Base-by-base conservation (phyloP, 2,329 filamentous ascomycete species). In the Microdochium bolleyi region DNA sequence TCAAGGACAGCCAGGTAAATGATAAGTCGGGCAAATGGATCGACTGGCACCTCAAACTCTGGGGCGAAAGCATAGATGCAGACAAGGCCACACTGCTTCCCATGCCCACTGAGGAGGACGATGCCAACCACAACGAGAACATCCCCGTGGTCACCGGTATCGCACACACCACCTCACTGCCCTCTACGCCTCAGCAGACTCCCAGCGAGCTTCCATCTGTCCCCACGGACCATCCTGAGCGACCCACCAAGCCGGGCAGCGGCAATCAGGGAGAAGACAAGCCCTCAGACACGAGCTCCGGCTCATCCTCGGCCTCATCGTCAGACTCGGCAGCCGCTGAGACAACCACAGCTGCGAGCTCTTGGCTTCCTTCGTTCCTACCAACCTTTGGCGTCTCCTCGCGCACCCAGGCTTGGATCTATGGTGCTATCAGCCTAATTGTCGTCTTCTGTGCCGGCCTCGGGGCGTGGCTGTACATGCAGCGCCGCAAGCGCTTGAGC, bases 31-130 rank as follows among this genome's bases (percentile, higher is more conserved):
- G 94, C 58, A 84, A 75, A 10, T 95, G 97, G 62, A 78, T 84
- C 49, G 92, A 99, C 71, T 99, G 92, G 90, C 88, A 89, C 62
- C 76, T 99, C 54, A 95, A 92, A 66, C 80, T 99, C 3, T 99
- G 91, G 90, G 94, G 94, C 56, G 92, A 96, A 69, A 79, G 81
- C 55, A 88, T 89, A 60, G 89, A 97, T 64, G 79, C 83, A 34
- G 74, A 78, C 50, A 88, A 88, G 65, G 86, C 92, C 51, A 79
- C 72, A 8, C 76, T 87, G 3, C 81, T 95, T 16, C 92, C 94
- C 8, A 81, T 96, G 74, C 94, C 94, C 0, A 83, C 80, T 5
- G 87, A 88, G 50, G 75, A 89, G 48, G 92, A 96, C 57, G 90
- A 97, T 63, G 84, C 87, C 54, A 84, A 96, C 62, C 88, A 92